Conservation (phyloP, 805 yeast genomes). For the Ogataea trehalophila region DNA sequence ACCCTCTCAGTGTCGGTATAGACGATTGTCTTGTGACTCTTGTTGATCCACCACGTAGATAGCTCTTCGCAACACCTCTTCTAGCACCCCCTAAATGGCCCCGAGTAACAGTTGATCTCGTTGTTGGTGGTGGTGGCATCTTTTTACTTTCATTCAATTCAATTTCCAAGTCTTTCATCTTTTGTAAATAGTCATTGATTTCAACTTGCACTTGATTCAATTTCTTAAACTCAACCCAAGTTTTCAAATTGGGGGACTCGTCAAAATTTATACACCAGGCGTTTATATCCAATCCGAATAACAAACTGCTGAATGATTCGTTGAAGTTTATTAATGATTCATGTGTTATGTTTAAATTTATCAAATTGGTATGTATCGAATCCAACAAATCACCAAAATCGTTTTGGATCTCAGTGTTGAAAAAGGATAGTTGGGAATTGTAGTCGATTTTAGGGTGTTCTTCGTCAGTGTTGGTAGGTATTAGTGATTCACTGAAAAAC, state of each 20-base stretch:
- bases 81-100: not conserved
- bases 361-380: conserved; percentile 49
- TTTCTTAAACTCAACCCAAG: conserved; percentile 18
- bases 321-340: conserved; percentile 61
- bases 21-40: not conserved
- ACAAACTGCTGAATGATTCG: conserved; percentile 66
- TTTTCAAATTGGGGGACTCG: conserved; percentile 22
- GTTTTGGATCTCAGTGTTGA: conserved; percentile 13
- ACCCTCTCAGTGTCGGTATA: not conserved
- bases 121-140: conserved; percentile 25
- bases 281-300: conserved; percentile 77
- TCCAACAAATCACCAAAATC: conserved; percentile 16
- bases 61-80: not conserved
- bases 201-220: conserved; percentile 15
- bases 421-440: conserved; percentile 18
- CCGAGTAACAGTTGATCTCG: not conserved
- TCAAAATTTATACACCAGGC: conserved; percentile 83
- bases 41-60: not conserved
- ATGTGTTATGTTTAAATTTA: conserved; percentile 54
- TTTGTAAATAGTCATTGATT: conserved; percentile 11
- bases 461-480: not conserved
- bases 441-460: not conserved
- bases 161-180: conserved; percentile 10
- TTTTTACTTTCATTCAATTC: conserved; percentile 9
- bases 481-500: not conserved